phyloP scores from a whole-genome alignment of 2,329 filamentous ascomycete species.

The Penicillium sp. region DNA sequence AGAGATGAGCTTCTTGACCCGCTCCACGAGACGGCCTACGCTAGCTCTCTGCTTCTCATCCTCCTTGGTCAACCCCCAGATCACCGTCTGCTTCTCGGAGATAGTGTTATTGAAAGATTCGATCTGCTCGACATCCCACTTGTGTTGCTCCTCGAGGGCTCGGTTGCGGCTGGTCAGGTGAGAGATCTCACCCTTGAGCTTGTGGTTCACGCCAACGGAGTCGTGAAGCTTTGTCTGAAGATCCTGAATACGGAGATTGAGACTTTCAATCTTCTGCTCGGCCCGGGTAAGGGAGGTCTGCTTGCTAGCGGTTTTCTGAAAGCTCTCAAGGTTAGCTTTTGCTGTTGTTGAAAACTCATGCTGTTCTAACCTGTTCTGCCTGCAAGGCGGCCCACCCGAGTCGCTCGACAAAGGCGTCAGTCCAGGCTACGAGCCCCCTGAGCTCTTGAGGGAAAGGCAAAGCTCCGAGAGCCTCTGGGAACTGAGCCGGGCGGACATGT shows the following conservation, averaged over 20 bases:
- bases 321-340: background rate
- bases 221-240: background rate
- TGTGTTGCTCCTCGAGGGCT: background rate
- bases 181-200: background rate
- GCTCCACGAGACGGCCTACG: background rate
- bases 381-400: conserved; percentile 1
- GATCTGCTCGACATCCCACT: background rate
- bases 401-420: conserved; percentile 5
- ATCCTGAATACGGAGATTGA: background rate
- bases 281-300: background rate
- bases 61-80: background rate
- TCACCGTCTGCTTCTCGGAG: background rate
- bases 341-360: background rate
- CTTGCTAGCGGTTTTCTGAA: background rate
- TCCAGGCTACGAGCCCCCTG: conserved; percentile 1
- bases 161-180: conserved; percentile 1
- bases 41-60: background rate
- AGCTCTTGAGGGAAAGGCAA: conserved; percentile 4
- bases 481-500: conserved; percentile 1
- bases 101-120: background rate
- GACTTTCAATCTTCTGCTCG: background rate
- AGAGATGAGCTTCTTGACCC: background rate
- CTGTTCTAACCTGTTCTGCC: background rate
- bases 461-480: background rate
- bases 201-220: background rate